phyloP scores from a whole-genome alignment of 257 asterid species.

The Handroanthus guayacan region DNA sequence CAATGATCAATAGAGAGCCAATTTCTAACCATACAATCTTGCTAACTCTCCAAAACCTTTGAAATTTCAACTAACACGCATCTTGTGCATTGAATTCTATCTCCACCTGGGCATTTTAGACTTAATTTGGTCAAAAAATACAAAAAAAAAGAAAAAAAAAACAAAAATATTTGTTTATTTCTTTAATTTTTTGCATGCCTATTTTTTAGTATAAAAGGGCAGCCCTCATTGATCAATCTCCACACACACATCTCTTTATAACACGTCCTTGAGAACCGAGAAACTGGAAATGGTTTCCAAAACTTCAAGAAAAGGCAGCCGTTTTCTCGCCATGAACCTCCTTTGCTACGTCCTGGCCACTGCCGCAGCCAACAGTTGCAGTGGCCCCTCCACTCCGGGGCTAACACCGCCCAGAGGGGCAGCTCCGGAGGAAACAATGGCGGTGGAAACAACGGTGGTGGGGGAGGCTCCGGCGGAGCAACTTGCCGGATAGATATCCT shows the following conservation, averaged over 20 bases:
- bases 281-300: constrained; percentile 28
- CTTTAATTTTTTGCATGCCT: too few relatives aligned
- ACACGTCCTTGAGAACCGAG: too few relatives aligned
- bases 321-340: constrained; percentile 35
- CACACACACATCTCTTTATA: not conserved
- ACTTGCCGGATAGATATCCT: constrained; percentile 42
- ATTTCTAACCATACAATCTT: not conserved
- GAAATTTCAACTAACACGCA: not conserved
- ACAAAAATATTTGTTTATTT: too few relatives aligned
- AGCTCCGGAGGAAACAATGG: too few relatives aligned
- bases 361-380: constrained; percentile 1
- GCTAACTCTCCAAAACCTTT: not conserved
- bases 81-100: not conserved
- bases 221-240: not conserved
- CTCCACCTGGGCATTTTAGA: too few relatives aligned
- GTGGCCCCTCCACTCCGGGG: not conserved
- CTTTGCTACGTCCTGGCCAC: constrained; percentile 28
- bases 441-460: too few relatives aligned
- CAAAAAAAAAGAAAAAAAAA: too few relatives aligned
- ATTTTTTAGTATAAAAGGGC: constrained; percentile 20
- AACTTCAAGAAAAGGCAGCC: constrained; percentile 8
- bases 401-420: not conserved
- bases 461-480: not conserved
- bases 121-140: too few relatives aligned
- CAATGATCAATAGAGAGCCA: not conserved